Evolutionary conservation across 1,139 yeast species (phyloP).

Genomic region (Geotrichum candidum): DNA sequence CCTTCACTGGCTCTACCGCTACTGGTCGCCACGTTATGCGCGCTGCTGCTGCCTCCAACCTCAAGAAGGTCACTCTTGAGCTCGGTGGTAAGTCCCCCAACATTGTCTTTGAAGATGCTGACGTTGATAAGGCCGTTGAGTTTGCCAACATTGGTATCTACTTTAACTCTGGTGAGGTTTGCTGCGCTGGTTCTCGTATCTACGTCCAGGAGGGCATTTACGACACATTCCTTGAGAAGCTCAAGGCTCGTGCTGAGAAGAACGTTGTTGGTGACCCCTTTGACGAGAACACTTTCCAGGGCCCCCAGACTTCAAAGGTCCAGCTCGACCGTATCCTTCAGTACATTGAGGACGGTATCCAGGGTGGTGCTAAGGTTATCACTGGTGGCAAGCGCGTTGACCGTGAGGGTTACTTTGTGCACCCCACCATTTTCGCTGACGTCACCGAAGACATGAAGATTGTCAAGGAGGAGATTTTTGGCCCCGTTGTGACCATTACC

Average conservation of each 20-base stretch:
- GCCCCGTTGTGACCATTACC: slow-evolving; percentile 70
- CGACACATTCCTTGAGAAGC: slow-evolving; percentile 52
- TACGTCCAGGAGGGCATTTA: slow-evolving; percentile 67
- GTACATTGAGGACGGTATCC: slow-evolving; percentile 61
- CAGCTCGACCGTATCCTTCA: slow-evolving; percentile 66
- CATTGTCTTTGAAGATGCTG: slow-evolving; percentile 63
- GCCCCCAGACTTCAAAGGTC: slow-evolving; percentile 67
- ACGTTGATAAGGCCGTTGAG: slow-evolving; percentile 50
- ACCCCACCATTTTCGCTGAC: slow-evolving; percentile 72
- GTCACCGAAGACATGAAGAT: slow-evolving; percentile 58
- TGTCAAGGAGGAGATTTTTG: slow-evolving; percentile 75
- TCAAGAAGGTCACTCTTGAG: slow-evolving; percentile 72
- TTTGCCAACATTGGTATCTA: slow-evolving; percentile 52
- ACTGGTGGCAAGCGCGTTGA: slow-evolving; percentile 65
- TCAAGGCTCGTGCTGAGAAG: slow-evolving; percentile 47
- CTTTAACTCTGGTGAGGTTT: slow-evolving; percentile 78
- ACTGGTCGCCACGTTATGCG: slow-evolving; percentile 66
- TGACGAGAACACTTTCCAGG: slow-evolving; percentile 61
- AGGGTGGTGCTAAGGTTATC: slow-evolving; percentile 62
- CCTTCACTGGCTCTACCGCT: slow-evolving; percentile 81
- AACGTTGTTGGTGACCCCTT: slow-evolving; percentile 62
- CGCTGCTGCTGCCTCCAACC: slow-evolving; percentile 56
- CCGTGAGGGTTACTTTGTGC: slow-evolving; percentile 60
- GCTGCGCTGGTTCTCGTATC: slow-evolving; percentile 78
- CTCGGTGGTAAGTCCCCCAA: slow-evolving; percentile 81